These are phyloP conservation scores for Alternaria panax DNA, from an alignment of 2,329 filamentous ascomycete genomes.

Conservation along the genomic window DNA sequence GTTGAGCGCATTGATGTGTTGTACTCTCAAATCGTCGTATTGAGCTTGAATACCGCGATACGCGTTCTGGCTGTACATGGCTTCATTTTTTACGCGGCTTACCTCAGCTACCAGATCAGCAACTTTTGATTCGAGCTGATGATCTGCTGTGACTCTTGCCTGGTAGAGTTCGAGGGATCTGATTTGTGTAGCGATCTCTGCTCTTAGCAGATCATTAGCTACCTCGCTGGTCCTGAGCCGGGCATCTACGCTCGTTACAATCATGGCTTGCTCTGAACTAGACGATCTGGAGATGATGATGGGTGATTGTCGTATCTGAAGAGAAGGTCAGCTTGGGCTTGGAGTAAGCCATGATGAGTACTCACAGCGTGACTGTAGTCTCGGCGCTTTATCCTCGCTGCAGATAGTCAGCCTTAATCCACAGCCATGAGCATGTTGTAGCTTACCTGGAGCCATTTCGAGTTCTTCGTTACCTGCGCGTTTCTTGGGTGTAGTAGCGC, in stretches of 20 bases:
- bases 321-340: background rate
- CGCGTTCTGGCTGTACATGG: background rate
- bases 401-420: accelerated
- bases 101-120: background rate
- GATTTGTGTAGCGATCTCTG: background rate
- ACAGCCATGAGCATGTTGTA: accelerated
- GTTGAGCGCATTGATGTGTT: background rate
- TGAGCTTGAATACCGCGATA: background rate
- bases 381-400: background rate
- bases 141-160: background rate
- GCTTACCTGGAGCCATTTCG: background rate
- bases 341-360: background rate
- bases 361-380: background rate
- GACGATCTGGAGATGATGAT: background rate
- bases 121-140: background rate
- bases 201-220: background rate
- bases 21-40: background rate
- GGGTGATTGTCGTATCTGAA: background rate
- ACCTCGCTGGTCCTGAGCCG: background rate
- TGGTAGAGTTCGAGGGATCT: background rate
- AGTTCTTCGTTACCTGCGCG: background rate
- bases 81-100: background rate
- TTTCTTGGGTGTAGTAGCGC: background rate
- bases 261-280: background rate
- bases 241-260: background rate